Conservation (phyloP, 208 protist genomes). For the Trypanosoma grayi region DNA sequence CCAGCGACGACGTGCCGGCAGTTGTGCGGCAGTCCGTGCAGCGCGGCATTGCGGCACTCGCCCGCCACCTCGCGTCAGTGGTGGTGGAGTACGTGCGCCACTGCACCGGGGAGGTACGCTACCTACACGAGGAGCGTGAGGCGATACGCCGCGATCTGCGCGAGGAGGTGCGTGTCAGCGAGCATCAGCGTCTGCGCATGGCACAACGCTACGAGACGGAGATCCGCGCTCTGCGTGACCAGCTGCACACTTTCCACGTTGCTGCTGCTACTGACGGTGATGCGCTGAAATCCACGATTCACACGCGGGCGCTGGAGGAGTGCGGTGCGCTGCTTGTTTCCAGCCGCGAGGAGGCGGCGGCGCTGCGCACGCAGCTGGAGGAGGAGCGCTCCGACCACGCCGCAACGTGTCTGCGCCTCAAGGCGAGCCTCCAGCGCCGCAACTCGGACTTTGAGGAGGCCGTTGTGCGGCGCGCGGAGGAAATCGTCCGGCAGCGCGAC, state of each 20-base stretch:
- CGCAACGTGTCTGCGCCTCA: conserved; percentile 36
- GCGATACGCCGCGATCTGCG: conserved; percentile 9
- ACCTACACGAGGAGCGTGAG: conserved; percentile 19
- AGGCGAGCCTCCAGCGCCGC: conserved; percentile 27
- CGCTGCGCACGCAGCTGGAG: conserved; percentile 31
- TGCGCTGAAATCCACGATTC: conserved; percentile 16
- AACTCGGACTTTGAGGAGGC: conserved; percentile 22
- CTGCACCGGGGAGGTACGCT: conserved; percentile 1
- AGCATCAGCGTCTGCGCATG: conserved; percentile 11
- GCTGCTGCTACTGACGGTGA: conserved; percentile 18
- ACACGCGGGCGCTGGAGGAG: conserved; percentile 28
- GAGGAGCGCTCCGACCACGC: conserved; percentile 36
- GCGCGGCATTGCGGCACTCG: conserved; percentile 13
- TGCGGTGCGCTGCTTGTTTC: conserved; percentile 29
- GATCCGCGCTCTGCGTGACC: conserved; percentile 26
- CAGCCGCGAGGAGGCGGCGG: conserved; percentile 25
- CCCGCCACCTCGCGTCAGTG: conserved; percentile 4
- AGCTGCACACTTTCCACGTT: conserved; percentile 25
- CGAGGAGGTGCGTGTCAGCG: conserved; percentile 1
- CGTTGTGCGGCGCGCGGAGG: conserved; percentile 12
- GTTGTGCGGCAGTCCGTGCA: conserved; percentile 17
- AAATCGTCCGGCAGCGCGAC: conserved; percentile 7
- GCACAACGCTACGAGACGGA: conserved; percentile 17
- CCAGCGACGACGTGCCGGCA: conserved; percentile 26
- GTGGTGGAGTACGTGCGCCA: conserved; percentile 8